These are phyloP conservation scores for Coemansia javaensis DNA, from an alignment of 192 early-diverging fungal species.

Conservation along the genomic window DNA sequence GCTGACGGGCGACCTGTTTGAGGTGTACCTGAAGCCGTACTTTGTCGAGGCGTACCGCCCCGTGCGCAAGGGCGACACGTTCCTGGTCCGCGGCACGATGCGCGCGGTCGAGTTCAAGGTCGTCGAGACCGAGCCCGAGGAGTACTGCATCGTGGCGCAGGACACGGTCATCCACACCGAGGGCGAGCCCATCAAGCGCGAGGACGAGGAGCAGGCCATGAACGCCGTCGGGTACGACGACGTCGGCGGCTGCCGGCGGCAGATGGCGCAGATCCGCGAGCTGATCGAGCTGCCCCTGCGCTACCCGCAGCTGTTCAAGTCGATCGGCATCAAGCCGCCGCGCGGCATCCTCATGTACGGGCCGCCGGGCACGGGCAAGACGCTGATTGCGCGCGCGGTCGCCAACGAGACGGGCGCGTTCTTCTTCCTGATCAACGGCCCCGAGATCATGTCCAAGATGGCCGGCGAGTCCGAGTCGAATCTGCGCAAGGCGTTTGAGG, in stretches of 20 bases:
- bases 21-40: constrained; percentile 97
- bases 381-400: constrained; percentile 95
- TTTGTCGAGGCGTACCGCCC: constrained; percentile 98
- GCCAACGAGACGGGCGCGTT: constrained; percentile 99
- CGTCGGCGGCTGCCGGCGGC: constrained; percentile 96
- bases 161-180: constrained; percentile 99
- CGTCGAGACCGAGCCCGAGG: constrained; percentile 88
- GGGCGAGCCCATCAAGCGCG: constrained; percentile 97
- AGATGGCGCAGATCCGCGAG: constrained; percentile 99
- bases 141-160: constrained; percentile 96
- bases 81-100: constrained; percentile 94
- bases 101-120: constrained; percentile 99
- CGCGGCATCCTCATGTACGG: constrained; percentile 97
- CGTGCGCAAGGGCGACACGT: constrained; percentile 89
- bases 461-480: constrained; percentile 98
- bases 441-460: constrained; percentile 99
- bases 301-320: constrained; percentile 98
- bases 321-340: constrained; percentile 98
- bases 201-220: constrained; percentile 93
- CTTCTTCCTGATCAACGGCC: constrained; percentile 99
- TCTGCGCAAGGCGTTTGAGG: constrained; percentile 96
- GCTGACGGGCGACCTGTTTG: constrained; percentile 95
- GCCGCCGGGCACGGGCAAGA: constrained; percentile 99
- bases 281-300: constrained; percentile 95
- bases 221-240: constrained; percentile 97